A percentile compares a stretch with the other conserved stretches of the same genome.
Evolutionary conservation across 116 monocot species (phyloP).

Genomic region (Phalaenopsis hybrid): DNA sequence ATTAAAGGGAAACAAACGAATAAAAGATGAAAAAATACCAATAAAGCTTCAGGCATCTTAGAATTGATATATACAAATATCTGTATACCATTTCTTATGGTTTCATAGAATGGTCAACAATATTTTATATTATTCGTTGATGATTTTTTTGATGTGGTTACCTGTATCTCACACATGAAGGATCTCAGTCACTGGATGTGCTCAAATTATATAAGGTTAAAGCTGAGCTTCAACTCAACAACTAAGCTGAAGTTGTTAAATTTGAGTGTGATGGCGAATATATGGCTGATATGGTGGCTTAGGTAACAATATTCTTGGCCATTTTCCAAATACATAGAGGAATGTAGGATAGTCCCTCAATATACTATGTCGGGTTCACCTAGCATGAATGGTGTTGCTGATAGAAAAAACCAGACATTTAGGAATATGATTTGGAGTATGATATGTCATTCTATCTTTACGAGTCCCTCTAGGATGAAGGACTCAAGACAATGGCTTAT

Average conservation of each 20-base stretch:
- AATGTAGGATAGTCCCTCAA: slow-evolving; percentile 9
- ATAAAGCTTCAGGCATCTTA: not conserved
- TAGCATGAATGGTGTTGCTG: slow-evolving; percentile 20
- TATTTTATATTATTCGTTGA: slow-evolving; percentile 13
- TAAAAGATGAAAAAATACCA: not conserved
- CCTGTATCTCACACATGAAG: slow-evolving; percentile 12
- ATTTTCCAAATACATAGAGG: slow-evolving; percentile 13
- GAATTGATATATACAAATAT: slow-evolving; percentile 7
- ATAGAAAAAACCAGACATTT: not conserved
- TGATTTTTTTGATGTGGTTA: slow-evolving; percentile 8
- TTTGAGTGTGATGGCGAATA: slow-evolving; percentile 10
- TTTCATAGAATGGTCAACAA: slow-evolving; percentile 10
- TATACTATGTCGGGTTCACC: slow-evolving; percentile 15
- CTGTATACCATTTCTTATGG: not conserved
- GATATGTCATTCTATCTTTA: slow-evolving; percentile 17
- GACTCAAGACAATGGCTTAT: slow-evolving; percentile 3
- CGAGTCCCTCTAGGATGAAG: slow-evolving; percentile 11
- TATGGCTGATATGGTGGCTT: not conserved
- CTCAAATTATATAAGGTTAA: not conserved
- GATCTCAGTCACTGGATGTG: slow-evolving; percentile 6
- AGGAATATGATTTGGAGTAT: slow-evolving; percentile 6
- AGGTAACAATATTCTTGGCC: not conserved
- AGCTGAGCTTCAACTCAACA: slow-evolving; percentile 7
- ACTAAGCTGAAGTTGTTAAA: not conserved
- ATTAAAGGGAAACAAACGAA: not conserved